Base-by-base conservation (phyloP, 139 green algal genomes). In the Raphidocelis subcapitata region DNA sequence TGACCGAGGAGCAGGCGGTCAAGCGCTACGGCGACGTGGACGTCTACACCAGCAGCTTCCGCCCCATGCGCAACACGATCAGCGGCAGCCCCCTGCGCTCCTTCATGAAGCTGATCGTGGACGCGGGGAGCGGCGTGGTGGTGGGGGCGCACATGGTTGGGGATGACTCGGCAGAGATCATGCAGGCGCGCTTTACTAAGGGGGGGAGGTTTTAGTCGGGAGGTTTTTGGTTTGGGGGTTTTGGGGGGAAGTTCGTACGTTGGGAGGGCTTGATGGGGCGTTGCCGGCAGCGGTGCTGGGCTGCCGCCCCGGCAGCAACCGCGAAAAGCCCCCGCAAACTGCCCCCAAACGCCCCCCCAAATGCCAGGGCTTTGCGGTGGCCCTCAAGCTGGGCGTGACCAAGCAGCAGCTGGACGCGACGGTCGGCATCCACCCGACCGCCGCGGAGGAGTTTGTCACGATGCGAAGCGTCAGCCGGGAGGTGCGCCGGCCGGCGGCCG, bases 71-170 rank as follows among this genome's bases (percentile, higher is more conserved):
- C 67, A 94, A 97, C 82, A 98, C 95, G 28, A 73, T 99, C 57
- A 89, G 85, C 59, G 94, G 93, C 61, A 81, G 81, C 33, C 84
- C 88, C 14, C 84, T 95, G 72, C 83, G 83, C 67, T 88, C 90
- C 2, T 87, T 98, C 47, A 91, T 97, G 84, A 97, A 97, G 82
- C 80, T 99, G 36, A 73, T 99, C 10, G 96, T 99, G 67, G 89
- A 97, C 57, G 84, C 79, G 1, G 66, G 75, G 3, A 96, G 67
- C 20, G 84, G 96, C 52, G 86, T 87, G 80, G 89, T 96, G 67
- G 57, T 98, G 35, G 96, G 95, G 14, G 83, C 87, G 21, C 96
- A 99, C 90, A 98, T 99, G 92, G 90, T 97, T 14, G 95, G 95
- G 46, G 83, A 88, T 15, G 93, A 98, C 26, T 80, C 91, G 0